These are phyloP conservation scores for Teunomyces kruisii DNA, from an alignment of 805 yeast genomes.

Conservation along the genomic window DNA sequence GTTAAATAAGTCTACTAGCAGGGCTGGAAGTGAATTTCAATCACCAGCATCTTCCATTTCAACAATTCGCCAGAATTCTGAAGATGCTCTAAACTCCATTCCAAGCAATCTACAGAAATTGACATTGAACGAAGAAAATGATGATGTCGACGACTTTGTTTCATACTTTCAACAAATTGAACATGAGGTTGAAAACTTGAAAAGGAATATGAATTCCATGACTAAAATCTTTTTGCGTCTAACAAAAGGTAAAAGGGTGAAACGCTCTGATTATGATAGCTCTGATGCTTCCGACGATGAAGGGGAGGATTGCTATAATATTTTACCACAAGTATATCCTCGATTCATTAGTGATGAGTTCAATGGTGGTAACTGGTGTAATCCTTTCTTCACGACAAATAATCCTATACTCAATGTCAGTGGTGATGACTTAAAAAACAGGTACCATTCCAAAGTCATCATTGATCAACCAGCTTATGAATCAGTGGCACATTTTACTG, in stretches of 20 bases:
- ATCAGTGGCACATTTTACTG: conserved; percentile 32
- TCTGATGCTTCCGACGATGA: conserved; percentile 35
- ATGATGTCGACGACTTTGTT: conserved; percentile 10
- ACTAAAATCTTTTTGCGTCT: conserved; percentile 29
- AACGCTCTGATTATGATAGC: conserved; percentile 35
- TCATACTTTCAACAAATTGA: conserved; percentile 39
- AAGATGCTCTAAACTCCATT: conserved; percentile 2
- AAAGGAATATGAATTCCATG: conserved; percentile 28
- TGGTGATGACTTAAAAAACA: conserved; percentile 43
- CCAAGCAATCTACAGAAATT: conserved; percentile 3
- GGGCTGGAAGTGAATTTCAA: conserved; percentile 1
- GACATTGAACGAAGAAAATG: conserved; percentile 4
- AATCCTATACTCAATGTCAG: conserved; percentile 39
- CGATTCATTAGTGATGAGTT: conserved; percentile 64
- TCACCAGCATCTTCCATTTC: conserved; percentile 8
- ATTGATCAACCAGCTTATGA: conserved; percentile 50
- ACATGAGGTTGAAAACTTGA: conserved; percentile 37
- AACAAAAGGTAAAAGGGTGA: conserved; percentile 33
- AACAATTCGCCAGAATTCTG: conserved; percentile 7
- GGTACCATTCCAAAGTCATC: conserved; percentile 44
- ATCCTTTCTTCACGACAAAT: conserved; percentile 54
- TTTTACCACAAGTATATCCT: conserved; percentile 67
- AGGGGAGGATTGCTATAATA: conserved; percentile 34
- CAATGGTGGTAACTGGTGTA: conserved; percentile 79
- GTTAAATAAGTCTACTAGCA: conserved; percentile 7